A percentile compares a stretch with the other conserved stretches of the same genome.
phyloP scores from a whole-genome alignment of 768 basidiomycete species.

The Hypholoma sublateritium region DNA sequence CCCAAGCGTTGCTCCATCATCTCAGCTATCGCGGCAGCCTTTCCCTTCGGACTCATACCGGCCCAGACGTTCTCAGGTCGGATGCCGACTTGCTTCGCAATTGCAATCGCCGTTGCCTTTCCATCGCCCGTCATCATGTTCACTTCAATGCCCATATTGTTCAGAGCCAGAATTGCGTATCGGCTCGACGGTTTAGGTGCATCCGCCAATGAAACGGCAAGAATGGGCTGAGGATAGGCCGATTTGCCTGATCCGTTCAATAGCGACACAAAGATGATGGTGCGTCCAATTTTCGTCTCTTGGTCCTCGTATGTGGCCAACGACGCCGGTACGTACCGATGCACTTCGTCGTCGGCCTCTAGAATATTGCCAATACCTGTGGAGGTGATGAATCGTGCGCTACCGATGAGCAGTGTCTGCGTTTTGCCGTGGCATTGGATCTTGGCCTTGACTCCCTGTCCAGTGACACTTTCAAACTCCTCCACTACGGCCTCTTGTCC shows the following conservation, averaged over 20 bases:
- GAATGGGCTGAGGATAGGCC: conserved; percentile 56
- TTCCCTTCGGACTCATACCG: conserved; percentile 93
- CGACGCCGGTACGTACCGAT: conserved; percentile 50
- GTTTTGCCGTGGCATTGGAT: conserved; percentile 53
- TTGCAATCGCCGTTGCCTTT: conserved; percentile 78
- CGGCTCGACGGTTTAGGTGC: conserved; percentile 82
- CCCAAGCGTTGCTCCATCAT: conserved; percentile 69
- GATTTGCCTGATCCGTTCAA: conserved; percentile 26
- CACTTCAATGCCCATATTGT: conserved; percentile 89
- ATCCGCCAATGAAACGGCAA: conserved; percentile 87
- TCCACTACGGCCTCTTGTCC: conserved; percentile 58
- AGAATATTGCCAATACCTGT: conserved; percentile 35
- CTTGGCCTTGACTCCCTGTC: conserved; percentile 80
- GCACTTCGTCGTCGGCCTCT: conserved; percentile 18
- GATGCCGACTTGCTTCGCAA: conserved; percentile 92
- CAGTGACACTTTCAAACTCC: conserved; percentile 85
- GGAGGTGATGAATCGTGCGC: conserved; percentile 65
- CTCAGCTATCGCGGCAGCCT: conserved; percentile 82
- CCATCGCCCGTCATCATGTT: conserved; percentile 95
- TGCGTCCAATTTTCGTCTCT: conserved; percentile 75
- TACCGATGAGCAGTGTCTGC: conserved; percentile 73
- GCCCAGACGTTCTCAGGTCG: conserved; percentile 82
- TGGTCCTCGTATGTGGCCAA: conserved; percentile 65
- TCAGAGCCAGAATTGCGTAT: conserved; percentile 78
- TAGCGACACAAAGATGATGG: conserved; percentile 86